Evolutionary conservation across 306 rosid species (phyloP), one percentile per base, ranked within the genome.

Genomic region (Lathyrus oleraceus): DNA sequence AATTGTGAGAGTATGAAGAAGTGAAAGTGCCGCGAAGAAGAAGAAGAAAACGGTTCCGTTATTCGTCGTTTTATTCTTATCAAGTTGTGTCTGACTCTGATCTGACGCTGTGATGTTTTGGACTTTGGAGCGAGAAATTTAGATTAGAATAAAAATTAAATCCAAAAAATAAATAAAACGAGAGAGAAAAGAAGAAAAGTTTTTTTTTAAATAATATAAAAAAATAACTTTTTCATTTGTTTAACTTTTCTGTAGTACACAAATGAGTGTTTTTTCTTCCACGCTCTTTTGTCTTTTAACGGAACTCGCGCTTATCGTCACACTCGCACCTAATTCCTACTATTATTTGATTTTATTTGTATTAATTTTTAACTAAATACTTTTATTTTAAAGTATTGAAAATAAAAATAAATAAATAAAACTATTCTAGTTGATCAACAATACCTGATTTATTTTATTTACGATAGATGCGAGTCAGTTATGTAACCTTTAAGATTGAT

Each of bases 1-100:
- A 17, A 63, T 8, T 28, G 42, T 11, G 51, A 7, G 52, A 36
- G 23, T 11, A 28, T 20, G 12, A 9, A 19, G 1, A 59, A 45
- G 43, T 21, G 44, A 17, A 17, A 66, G 19, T 15, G 27, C 14
- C 15, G 77, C 8, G 77, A 78, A 70, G 76, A 39, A 38, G 30
- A 9, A 75, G 74, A 12, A 36, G 81, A 19, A 64, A 67, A 75
- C 69, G 77, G 76, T 36, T 17, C 0, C 15, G 54, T 38, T 15
- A 77, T 52, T 44, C 3, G 51, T 78, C 38, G 81, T 35, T 77
- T 71, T 57, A 77, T 78, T 73, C 76, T 79, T 79, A 73, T 73
- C 82, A 69, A 69, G 53, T 78, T 60, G 57, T 71, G 57, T 78
- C 63, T 36, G 75, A 68, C 36, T 76, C 80, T 69, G 71, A 61